Conservation (phyloP, 2,329 filamentous ascomycete genomes). For the Botryosphaeria dothidea region DNA sequence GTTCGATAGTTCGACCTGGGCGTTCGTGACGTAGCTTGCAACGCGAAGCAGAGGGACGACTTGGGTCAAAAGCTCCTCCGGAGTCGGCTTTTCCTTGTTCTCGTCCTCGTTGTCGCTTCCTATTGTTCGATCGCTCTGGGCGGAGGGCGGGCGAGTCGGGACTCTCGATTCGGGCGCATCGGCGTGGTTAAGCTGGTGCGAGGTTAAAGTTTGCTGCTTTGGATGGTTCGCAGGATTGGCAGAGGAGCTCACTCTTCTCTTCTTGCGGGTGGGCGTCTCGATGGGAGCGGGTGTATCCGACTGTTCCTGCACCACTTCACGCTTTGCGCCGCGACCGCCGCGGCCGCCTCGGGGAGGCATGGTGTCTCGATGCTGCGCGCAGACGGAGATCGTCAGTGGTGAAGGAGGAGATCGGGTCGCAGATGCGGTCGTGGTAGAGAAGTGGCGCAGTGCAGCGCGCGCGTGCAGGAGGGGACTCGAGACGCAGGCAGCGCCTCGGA, state of each 20-base stretch:
- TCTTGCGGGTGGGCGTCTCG: slow-evolving; percentile 50
- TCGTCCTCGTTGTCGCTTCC: slow-evolving; percentile 45
- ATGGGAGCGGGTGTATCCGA: slow-evolving; percentile 50
- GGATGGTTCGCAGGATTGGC: neutral
- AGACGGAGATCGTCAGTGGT: neutral
- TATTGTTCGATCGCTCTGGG: slow-evolving; percentile 35
- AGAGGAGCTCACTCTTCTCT: slow-evolving; percentile 43
- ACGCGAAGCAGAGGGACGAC: slow-evolving; percentile 45
- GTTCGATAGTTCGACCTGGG: slow-evolving; percentile 58
- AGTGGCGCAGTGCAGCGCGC: neutral
- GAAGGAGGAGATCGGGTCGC: neutral
- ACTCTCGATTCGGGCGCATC: slow-evolving; percentile 27
- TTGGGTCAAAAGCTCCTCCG: slow-evolving; percentile 26
- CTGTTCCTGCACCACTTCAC: slow-evolving; percentile 19
- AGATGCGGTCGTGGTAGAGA: neutral
- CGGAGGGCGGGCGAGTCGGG: slow-evolving; percentile 37
- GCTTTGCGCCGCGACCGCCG: slow-evolving; percentile 20
- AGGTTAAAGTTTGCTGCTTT: neutral
- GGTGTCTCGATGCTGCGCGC: neutral
- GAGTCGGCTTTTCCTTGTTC: slow-evolving; percentile 39
- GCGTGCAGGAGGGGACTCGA: neutral
- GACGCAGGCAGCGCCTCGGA: slow-evolving; percentile 33
- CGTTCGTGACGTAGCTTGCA: slow-evolving; percentile 54
- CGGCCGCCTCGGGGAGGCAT: slow-evolving; percentile 18
- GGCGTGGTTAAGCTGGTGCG: slow-evolving; percentile 35